Percentiles rank a stretch among this genome's conserved stretches.
phyloP scores from a whole-genome alignment of 352 stramenopile species.

The Globisporangium heterothallicum region DNA sequence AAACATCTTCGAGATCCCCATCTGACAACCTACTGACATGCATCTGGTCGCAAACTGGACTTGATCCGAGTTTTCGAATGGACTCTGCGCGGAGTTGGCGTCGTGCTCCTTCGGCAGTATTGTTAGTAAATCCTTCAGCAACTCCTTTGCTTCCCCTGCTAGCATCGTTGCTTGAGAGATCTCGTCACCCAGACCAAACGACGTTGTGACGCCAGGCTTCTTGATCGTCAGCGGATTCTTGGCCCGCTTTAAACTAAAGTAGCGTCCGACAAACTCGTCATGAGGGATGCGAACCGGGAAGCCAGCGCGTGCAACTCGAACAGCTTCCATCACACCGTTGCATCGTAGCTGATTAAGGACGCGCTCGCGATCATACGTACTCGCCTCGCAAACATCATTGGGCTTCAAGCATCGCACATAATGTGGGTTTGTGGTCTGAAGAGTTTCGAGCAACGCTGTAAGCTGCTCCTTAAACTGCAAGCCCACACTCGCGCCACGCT shows the following conservation, averaged over 20 bases:
- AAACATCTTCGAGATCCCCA: slow-evolving; percentile 96
- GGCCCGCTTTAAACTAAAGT: slow-evolving; percentile 61
- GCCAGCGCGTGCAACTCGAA: slow-evolving; percentile 78
- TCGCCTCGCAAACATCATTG: slow-evolving; percentile 67
- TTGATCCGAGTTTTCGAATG: slow-evolving; percentile 66
- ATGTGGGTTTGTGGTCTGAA: slow-evolving; percentile 72
- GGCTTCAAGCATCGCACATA: slow-evolving; percentile 90
- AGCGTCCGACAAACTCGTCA: slow-evolving; percentile 66
- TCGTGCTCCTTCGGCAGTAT: slow-evolving; percentile 88
- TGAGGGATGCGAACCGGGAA: slow-evolving; percentile 80
- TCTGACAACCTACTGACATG: slow-evolving; percentile 76
- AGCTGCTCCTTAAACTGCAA: slow-evolving; percentile 86
- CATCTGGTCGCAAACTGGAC: slow-evolving; percentile 57
- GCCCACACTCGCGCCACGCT: slow-evolving; percentile 71
- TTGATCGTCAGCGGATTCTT: slow-evolving; percentile 36
- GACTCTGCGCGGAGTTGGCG: slow-evolving; percentile 58
- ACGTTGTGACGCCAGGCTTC: slow-evolving; percentile 23
- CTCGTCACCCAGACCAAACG: slow-evolving; percentile 40
- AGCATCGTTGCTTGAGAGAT: slow-evolving; percentile 33
- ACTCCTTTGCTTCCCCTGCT: slow-evolving; percentile 54
- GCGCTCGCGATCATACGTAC: slow-evolving; percentile 55
- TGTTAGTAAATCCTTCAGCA: slow-evolving; percentile 85
- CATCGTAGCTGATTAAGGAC: slow-evolving; percentile 84
- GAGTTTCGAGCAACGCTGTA: slow-evolving; percentile 59
- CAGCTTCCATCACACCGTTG: slow-evolving; percentile 82